phyloP scores from a whole-genome alignment of 345 rosid genomes.

The Kandelia obovata region DNA sequence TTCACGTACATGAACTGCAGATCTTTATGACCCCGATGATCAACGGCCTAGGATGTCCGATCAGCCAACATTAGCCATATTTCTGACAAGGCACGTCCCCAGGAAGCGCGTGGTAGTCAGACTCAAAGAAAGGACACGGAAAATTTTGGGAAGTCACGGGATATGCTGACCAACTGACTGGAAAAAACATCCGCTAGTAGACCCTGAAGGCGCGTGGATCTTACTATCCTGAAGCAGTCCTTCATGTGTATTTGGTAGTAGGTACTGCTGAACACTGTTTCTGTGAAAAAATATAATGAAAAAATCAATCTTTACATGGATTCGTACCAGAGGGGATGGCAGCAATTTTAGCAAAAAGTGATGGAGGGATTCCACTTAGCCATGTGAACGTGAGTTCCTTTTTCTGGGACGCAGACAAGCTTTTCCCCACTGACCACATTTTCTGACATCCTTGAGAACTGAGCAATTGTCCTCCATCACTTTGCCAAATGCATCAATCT shows the following conservation, averaged over 20 bases:
- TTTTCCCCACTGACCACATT: conserved; percentile 11
- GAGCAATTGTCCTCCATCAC: conserved; percentile 1
- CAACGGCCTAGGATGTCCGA: too few species aligned
- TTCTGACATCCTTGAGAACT: conserved; percentile 20
- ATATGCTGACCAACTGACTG: background rate
- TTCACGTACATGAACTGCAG: background rate
- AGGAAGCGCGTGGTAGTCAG: background rate
- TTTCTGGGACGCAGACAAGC: conserved; percentile 16
- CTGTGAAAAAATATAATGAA: background rate
- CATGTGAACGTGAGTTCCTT: background rate
- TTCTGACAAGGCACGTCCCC: background rate
- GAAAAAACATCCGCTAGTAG: background rate
- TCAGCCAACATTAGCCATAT: background rate
- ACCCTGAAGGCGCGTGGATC: background rate
- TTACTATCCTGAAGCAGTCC: background rate
- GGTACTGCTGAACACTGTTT: background rate
- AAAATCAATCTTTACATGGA: background rate
- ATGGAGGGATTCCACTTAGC: background rate
- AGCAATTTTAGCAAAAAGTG: background rate
- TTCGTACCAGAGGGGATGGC: background rate
- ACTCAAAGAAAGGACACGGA: background rate
- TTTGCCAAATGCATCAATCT: background rate
- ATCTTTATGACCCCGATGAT: background rate
- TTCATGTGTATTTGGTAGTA: background rate
- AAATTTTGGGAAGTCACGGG: background rate